Percentiles rank a stretch among this genome's conserved stretches.
Conservation (phyloP, 2,329 filamentous ascomycete species). For the Stagonosporopsis rhizophila region DNA sequence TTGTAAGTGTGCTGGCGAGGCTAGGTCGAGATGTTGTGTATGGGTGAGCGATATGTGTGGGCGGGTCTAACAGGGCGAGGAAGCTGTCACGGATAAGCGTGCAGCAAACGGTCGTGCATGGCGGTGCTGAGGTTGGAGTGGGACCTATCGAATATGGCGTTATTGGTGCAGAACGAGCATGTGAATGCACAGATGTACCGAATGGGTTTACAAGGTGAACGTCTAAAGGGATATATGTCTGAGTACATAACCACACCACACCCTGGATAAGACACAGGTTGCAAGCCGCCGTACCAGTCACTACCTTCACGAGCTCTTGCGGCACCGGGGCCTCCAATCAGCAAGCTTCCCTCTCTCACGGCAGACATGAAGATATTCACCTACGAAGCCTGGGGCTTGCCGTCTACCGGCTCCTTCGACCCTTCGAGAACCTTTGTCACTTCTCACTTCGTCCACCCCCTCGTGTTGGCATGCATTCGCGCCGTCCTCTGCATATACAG, state of each 20-base stretch:
- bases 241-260: constrained; percentile 8
- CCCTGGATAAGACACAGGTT: background rate
- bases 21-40: constrained; percentile 5
- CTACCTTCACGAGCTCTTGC: background rate
- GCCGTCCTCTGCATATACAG: constrained; percentile 64
- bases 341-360: background rate
- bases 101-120: background rate
- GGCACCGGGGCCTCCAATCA: background rate
- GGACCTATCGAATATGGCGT: background rate
- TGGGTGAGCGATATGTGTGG: background rate
- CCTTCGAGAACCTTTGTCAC: constrained; percentile 71
- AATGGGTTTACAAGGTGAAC: background rate
- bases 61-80: background rate
- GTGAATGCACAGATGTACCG: background rate
- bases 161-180: background rate
- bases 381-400: constrained; percentile 30
- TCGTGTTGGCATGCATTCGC: constrained; percentile 64
- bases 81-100: background rate
- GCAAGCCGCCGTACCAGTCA: background rate
- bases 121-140: constrained; percentile 5
- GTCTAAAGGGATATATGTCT: background rate
- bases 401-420: constrained; percentile 48
- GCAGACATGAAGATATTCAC: constrained; percentile 25
- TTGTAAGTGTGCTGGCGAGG: background rate
- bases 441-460: constrained; percentile 76